Evolutionary conservation across 257 asterid species (phyloP).

Genomic region (Vinca minor): DNA sequence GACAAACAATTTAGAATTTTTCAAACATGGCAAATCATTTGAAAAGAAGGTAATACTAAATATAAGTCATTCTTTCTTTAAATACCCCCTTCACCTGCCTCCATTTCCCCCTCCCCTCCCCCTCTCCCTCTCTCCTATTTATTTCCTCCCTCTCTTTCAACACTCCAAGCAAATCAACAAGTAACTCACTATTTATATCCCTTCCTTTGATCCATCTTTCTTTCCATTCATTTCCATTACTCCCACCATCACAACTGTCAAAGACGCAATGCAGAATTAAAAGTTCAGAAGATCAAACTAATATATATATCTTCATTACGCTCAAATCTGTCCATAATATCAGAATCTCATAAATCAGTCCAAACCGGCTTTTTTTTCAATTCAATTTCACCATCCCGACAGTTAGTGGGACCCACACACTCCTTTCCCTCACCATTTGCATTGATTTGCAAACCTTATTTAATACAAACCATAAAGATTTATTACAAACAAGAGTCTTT

Average conservation of each 20-base stretch:
- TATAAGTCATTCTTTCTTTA: conserved; percentile 15
- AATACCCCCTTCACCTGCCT: conserved; percentile 36
- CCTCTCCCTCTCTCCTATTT: conserved; percentile 12
- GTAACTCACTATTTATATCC: not conserved
- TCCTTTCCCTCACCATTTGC: not conserved
- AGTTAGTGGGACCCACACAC: not conserved
- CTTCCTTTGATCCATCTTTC: too few species aligned
- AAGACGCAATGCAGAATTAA: too few species aligned
- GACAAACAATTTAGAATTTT: too few species aligned
- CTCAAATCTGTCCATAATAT: too few species aligned
- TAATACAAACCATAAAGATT: conserved; percentile 3
- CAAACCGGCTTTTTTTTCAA: not conserved
- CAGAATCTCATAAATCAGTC: too few species aligned
- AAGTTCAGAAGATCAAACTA: too few species aligned
- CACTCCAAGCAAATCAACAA: not conserved
- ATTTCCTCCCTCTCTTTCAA: not conserved
- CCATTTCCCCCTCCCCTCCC: conserved; percentile 10
- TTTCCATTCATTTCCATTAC: too few species aligned
- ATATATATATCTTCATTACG: too few species aligned
- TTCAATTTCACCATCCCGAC: not conserved
- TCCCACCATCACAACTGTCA: too few species aligned
- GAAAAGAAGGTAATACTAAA: not conserved
- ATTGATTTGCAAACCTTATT: not conserved
- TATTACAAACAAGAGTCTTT: not conserved
- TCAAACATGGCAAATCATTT: too few species aligned